phyloP scores from a whole-genome alignment of 1,284 basidiomycete genomes.

The Puccinia triticina region DNA sequence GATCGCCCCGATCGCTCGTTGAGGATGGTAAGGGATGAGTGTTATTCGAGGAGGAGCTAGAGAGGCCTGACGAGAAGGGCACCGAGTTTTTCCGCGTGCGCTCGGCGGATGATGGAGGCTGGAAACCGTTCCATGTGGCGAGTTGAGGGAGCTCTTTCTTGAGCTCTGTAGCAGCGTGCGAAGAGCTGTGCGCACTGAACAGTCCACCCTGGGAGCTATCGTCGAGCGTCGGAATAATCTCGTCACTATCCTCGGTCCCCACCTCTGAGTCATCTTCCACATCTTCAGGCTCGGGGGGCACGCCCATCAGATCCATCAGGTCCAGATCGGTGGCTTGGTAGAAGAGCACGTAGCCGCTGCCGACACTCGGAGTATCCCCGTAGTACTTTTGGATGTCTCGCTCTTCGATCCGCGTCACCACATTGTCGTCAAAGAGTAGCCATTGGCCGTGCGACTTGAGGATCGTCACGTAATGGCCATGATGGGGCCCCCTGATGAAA shows the following conservation, averaged over 20 bases:
- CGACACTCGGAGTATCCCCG: constrained; percentile 77
- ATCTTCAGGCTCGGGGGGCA: neutral
- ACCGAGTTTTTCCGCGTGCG: neutral
- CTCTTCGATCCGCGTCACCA: constrained; percentile 83
- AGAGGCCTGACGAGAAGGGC: neutral
- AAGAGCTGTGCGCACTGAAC: neutral
- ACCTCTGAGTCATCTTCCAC: neutral
- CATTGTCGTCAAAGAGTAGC: constrained; percentile 95
- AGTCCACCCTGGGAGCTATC: neutral
- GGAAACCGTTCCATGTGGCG: constrained; percentile 22
- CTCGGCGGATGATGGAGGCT: neutral
- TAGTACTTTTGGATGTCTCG: constrained; percentile 89
- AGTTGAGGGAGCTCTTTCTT: constrained; percentile 12
- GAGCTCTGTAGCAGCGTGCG: neutral
- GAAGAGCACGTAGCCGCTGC: constrained; percentile 93
- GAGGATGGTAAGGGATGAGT: neutral
- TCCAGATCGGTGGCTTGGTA: constrained; percentile 84
- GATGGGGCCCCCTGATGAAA: constrained; percentile 77
- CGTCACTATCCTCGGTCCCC: neutral
- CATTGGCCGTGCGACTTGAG: constrained; percentile 82
- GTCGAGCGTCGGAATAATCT: neutral
- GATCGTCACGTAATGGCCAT: constrained; percentile 95
- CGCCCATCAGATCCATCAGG: constrained; percentile 45
- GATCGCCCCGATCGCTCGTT: neutral
- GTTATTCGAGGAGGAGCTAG: neutral